These are phyloP conservation scores for Melampsora americana DNA, from an alignment of 1,284 basidiomycete species.

Conservation along the genomic window DNA sequence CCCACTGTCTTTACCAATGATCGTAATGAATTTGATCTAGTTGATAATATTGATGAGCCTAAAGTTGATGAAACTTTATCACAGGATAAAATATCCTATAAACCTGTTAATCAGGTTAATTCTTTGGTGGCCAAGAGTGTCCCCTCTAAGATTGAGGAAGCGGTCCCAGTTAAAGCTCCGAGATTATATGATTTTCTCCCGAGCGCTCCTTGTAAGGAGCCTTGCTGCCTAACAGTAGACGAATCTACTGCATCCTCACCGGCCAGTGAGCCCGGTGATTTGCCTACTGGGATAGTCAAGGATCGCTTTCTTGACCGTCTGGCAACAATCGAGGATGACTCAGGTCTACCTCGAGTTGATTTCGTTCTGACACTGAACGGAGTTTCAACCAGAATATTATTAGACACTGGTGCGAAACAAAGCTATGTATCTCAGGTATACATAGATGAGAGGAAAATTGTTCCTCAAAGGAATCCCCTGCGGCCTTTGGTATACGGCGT, in stretches of 20 bases:
- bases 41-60: background rate
- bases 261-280: too few relatives aligned
- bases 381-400: background rate
- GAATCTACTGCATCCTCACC: background rate
- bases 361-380: background rate
- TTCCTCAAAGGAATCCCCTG: background rate
- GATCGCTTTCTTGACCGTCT: background rate
- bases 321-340: background rate
- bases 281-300: background rate
- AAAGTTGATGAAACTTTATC: background rate
- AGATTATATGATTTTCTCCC: too few relatives aligned
- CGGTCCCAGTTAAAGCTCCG: too few relatives aligned
- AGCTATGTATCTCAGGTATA: background rate
- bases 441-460: background rate
- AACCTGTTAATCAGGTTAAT: background rate
- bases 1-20: background rate
- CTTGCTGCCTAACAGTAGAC: background rate
- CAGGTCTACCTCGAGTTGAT: background rate
- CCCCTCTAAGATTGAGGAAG: background rate
- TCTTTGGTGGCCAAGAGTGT: background rate
- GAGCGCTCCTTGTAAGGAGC: too few relatives aligned
- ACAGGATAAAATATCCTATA: background rate
- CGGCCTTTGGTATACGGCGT: background rate
- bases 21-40: background rate
- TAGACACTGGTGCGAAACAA: conserved; percentile 11